A percentile compares a stretch with the other conserved stretches of the same genome.
These are phyloP conservation scores for Neoscytalidium dimidiatum DNA, from an alignment of 2,329 filamentous ascomycete species.

Conservation along the genomic window DNA sequence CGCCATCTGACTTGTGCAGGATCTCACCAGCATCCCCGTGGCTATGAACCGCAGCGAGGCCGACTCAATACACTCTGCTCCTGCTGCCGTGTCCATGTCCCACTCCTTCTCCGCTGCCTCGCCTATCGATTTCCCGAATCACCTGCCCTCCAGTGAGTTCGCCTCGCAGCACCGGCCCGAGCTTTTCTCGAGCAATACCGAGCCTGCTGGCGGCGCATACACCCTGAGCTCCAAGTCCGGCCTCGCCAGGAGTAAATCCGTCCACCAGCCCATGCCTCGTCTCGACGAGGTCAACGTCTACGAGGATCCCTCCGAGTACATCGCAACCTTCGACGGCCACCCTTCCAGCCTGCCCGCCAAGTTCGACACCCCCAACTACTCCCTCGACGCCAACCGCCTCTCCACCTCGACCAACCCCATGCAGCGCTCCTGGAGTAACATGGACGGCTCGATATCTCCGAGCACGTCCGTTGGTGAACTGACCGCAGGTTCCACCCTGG, in stretches of 20 bases:
- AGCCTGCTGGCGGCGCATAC: constrained; percentile 31
- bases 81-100: constrained; percentile 30
- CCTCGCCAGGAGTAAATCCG: constrained; percentile 26
- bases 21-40: constrained; percentile 24
- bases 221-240: constrained; percentile 31
- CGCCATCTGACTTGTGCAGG: constrained; percentile 34
- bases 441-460: constrained; percentile 37
- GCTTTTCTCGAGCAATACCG: constrained; percentile 10
- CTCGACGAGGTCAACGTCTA: constrained; percentile 34
- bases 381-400: constrained; percentile 21
- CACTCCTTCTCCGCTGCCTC: constrained; percentile 25
- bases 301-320: constrained; percentile 36
- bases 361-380: constrained; percentile 24
- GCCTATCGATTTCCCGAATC: constrained; percentile 26
- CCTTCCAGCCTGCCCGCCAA: constrained; percentile 13
- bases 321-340: constrained; percentile 32
- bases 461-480: constrained; percentile 39
- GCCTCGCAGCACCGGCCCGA: not conserved
- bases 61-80: constrained; percentile 33
- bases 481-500: constrained; percentile 38
- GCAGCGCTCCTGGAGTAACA: constrained; percentile 29
- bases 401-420: constrained; percentile 26
- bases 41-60: constrained; percentile 32
- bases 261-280: constrained; percentile 30
- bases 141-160: constrained; percentile 11